phyloP scores from a whole-genome alignment of 176 grass and related monocot species.

The Eremochloa ophiuroides region DNA sequence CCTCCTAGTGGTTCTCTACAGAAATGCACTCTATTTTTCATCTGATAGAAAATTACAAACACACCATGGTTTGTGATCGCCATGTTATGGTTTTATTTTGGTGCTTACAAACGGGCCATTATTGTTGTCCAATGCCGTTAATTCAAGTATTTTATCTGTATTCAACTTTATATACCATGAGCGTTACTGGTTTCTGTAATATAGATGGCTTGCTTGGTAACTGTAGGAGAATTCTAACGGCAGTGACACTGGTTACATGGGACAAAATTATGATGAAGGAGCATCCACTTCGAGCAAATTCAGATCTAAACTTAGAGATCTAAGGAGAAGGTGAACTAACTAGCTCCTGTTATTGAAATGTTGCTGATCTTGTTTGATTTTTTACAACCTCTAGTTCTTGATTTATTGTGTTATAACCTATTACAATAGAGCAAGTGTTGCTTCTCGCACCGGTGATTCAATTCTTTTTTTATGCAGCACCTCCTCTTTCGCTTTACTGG shows the following conservation, averaged over 20 bases:
- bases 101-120: not conserved
- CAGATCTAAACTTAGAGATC: constrained; percentile 66
- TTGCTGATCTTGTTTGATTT: not conserved
- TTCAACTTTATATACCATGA: not conserved
- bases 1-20: not conserved
- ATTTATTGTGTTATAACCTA: not conserved
- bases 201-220: constrained; percentile 9
- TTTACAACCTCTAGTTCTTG: not conserved
- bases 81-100: not conserved
- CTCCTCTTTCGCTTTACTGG: constrained; percentile 73
- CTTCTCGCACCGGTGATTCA: constrained; percentile 1
- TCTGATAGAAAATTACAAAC: not conserved
- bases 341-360: constrained; percentile 4
- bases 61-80: not conserved
- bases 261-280: constrained; percentile 44
- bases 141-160: not conserved
- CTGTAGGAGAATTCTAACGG: constrained; percentile 54
- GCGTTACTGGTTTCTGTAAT: not conserved
- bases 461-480: constrained; percentile 52
- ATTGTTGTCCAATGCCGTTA: not conserved
- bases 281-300: constrained; percentile 64
- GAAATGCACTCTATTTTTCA: not conserved
- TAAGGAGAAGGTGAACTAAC: constrained; percentile 57
- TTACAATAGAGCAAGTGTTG: not conserved
- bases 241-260: constrained; percentile 28